phyloP scores from a whole-genome alignment of 2,329 filamentous ascomycete species.

The Alternaria conjuncta region DNA sequence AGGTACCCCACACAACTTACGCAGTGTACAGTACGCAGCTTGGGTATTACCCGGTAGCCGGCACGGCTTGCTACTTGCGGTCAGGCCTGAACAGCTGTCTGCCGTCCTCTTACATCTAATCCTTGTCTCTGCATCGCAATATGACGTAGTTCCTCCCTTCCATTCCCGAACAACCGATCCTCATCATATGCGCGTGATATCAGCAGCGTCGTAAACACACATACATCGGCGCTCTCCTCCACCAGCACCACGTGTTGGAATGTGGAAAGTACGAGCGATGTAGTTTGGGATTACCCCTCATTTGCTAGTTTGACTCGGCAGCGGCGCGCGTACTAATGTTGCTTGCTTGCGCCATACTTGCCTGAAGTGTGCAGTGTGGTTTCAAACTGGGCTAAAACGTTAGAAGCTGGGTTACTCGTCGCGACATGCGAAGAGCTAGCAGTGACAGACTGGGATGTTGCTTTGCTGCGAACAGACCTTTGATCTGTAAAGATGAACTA shows the following conservation, averaged over 20 bases:
- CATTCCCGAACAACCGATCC: not conserved
- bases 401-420: not conserved
- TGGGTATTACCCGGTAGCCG: not conserved
- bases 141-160: not conserved
- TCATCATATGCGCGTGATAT: not conserved
- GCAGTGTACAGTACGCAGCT: not conserved
- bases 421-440: not conserved
- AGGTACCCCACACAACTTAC: not conserved
- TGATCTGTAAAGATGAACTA: not conserved
- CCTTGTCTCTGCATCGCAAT: not conserved
- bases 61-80: slow-evolving; percentile 9
- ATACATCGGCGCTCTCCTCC: not conserved
- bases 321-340: not conserved
- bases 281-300: not conserved
- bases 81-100: not conserved
- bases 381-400: slow-evolving; percentile 4
- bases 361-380: not conserved
- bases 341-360: slow-evolving; percentile 5
- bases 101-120: not conserved
- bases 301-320: not conserved
- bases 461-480: not conserved
- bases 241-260: not conserved
- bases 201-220: not conserved
- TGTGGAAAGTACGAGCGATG: not conserved
- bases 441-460: not conserved